Evolutionary conservation across 2,329 filamentous ascomycete genomes (phyloP).

Genomic region (Cercospora sojina): DNA sequence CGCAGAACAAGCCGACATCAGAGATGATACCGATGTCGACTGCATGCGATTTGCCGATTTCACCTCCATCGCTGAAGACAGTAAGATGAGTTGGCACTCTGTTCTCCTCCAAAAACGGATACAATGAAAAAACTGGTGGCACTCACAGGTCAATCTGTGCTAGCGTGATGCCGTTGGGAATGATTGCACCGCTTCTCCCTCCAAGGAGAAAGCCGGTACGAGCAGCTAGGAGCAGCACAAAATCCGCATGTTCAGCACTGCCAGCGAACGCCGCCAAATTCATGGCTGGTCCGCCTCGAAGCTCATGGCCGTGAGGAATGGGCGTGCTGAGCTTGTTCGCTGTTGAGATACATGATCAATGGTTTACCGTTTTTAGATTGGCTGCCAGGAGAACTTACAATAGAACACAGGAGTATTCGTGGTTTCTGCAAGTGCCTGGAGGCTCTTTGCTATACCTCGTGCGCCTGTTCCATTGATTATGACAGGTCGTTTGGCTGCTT

Average conservation of each 20-base stretch:
- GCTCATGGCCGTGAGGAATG: slow-evolving; percentile 35
- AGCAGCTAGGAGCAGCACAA: slow-evolving; percentile 43
- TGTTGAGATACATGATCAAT: neutral
- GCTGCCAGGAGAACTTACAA: slow-evolving; percentile 15
- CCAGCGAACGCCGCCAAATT: slow-evolving; percentile 38
- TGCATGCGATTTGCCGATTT: slow-evolving; percentile 44
- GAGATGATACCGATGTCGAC: slow-evolving; percentile 46
- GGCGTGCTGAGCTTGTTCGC: slow-evolving; percentile 39
- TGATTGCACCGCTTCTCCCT: slow-evolving; percentile 24
- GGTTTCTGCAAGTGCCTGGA: slow-evolving; percentile 39
- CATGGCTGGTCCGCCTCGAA: slow-evolving; percentile 41
- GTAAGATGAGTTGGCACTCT: neutral
- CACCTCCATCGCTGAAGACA: slow-evolving; percentile 39
- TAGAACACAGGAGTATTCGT: slow-evolving; percentile 46
- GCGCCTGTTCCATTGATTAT: slow-evolving; percentile 47
- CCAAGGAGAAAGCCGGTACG: slow-evolving; percentile 25
- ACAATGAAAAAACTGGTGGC: neutral
- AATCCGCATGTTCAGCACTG: slow-evolving; percentile 40
- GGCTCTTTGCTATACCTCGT: slow-evolving; percentile 27
- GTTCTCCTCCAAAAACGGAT: neutral
- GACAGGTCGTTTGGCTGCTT: slow-evolving; percentile 41
- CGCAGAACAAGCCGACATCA: slow-evolving; percentile 40
- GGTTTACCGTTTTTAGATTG: too few species aligned
- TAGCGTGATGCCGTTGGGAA: slow-evolving; percentile 43
- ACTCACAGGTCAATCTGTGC: slow-evolving; percentile 43